phyloP scores from a whole-genome alignment of 257 asterid genomes.

The Petunia secreta region DNA sequence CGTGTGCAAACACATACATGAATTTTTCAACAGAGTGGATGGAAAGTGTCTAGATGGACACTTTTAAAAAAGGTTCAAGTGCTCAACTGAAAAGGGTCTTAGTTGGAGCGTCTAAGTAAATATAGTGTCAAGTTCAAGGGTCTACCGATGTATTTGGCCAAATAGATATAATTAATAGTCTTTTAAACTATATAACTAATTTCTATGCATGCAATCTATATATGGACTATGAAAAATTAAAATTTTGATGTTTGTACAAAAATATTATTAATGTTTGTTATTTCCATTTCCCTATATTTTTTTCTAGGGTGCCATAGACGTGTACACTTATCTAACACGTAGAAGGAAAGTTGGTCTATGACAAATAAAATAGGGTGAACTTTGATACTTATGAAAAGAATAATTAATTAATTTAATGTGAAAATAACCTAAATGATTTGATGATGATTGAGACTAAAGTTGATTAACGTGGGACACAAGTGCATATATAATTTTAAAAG shows the following conservation, averaged over 20 bases:
- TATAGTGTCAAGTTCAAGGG: too few relatives aligned
- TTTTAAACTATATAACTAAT: too few relatives aligned
- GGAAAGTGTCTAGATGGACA: too few relatives aligned
- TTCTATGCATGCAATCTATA: too few relatives aligned
- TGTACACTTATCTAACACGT: background rate
- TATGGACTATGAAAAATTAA: too few relatives aligned
- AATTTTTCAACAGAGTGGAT: too few relatives aligned
- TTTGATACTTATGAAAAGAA: background rate
- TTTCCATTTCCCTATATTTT: background rate
- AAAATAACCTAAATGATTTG: background rate
- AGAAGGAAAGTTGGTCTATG: background rate
- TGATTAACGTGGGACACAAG: constrained; percentile 29
- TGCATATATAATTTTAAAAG: constrained; percentile 27
- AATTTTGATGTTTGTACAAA: background rate
- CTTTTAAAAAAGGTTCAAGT: too few relatives aligned
- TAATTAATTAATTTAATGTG: background rate
- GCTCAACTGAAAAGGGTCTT: too few relatives aligned
- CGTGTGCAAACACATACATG: too few relatives aligned
- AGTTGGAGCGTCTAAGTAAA: too few relatives aligned
- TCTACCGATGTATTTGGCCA: too few relatives aligned
- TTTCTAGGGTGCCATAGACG: background rate
- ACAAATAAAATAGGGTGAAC: background rate
- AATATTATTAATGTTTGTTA: background rate
- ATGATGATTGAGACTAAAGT: constrained; percentile 14
- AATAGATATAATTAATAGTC: too few relatives aligned